Evolutionary conservation across 208 protist genomes (phyloP).

Genomic region (Phytomonas sp.): DNA sequence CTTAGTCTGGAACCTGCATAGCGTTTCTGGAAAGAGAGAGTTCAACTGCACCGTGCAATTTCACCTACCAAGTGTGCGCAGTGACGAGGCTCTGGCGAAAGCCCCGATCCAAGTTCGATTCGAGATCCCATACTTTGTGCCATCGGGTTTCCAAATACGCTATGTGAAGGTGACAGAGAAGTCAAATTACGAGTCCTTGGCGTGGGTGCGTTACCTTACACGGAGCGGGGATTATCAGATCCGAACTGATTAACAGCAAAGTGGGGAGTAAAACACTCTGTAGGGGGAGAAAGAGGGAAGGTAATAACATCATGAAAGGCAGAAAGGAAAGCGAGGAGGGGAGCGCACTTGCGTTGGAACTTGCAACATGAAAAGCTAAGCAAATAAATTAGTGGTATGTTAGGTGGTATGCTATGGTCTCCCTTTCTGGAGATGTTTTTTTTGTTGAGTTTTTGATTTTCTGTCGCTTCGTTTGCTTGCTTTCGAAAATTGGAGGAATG

Average conservation of each 20-base stretch:
- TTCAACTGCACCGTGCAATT: constrained; percentile 93
- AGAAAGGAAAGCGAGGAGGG: background rate
- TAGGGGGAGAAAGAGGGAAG: background rate
- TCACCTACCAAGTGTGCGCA: constrained; percentile 91
- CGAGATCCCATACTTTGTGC: constrained; percentile 98
- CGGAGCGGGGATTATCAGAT: constrained; percentile 96
- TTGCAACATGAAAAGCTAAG: background rate
- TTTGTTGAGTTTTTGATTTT: background rate
- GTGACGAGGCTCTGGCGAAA: constrained; percentile 64
- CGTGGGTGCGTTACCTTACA: constrained; percentile 99
- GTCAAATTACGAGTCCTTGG: constrained; percentile 93
- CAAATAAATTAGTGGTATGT: background rate
- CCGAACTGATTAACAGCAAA: constrained; percentile 52
- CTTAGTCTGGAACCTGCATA: constrained; percentile 97
- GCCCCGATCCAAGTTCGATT: constrained; percentile 96
- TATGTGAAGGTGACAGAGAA: constrained; percentile 98
- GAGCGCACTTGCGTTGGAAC: background rate
- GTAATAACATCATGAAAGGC: background rate
- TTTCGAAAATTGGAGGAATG: background rate
- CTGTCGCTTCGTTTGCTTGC: background rate
- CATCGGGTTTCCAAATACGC: constrained; percentile 97
- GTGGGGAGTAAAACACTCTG: background rate
- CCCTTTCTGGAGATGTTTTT: constrained; percentile 7
- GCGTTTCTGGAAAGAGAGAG: constrained; percentile 92
- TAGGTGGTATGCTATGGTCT: background rate